Base-by-base conservation (phyloP, 305 asterid genomes). In the Fraxinus xanthoxyloides region DNA sequence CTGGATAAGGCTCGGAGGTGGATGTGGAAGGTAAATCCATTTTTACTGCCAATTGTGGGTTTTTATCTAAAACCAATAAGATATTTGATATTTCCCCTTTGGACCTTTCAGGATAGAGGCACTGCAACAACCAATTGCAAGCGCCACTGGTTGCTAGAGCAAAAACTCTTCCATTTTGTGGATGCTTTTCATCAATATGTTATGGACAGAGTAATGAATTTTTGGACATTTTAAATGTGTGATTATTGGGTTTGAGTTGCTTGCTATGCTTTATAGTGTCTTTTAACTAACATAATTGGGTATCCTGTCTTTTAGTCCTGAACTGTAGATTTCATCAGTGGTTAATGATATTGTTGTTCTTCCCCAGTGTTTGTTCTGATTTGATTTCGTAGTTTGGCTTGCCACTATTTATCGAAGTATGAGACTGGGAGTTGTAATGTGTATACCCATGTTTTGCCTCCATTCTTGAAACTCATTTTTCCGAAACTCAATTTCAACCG, bases 121-220 rank as follows among this genome's bases (percentile, higher is more conserved):
- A 85, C 84, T 31, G 84, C 91, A 76, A 87, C 93, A 84, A 86
- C 84, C 46, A 91, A 84, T 81, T 86, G 90, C 84, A 94, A 96
- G 88, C 97, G 91, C 82, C 95, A 90, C 88, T 94, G 97, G 98
- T 88, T 96, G 87, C 91, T 96, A 46, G 97, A 92, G 89, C 98
- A 96, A 85, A 96, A 96, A 83, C 87, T 96, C 82, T 95, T 96
- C 82, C 97, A 96, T 90, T 96, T 96, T 82, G 98, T 94, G 81
- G 97, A 96, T 86, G 99, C 99, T 72, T 96, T 96, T 89, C 98
- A 96, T 89, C 98, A 96, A 84, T 96, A 96, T 84, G 97, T 96
- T 82, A 96, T 94, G 99, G 99, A 96, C 89, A 90, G 99, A 87
- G 98, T 95, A 91, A 87, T 79, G 81, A 75, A 77, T 61, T 84